These are phyloP conservation scores for Auxenochlorella pyrenoidosa DNA, from an alignment of 139 green algal species.

Conservation along the genomic window DNA sequence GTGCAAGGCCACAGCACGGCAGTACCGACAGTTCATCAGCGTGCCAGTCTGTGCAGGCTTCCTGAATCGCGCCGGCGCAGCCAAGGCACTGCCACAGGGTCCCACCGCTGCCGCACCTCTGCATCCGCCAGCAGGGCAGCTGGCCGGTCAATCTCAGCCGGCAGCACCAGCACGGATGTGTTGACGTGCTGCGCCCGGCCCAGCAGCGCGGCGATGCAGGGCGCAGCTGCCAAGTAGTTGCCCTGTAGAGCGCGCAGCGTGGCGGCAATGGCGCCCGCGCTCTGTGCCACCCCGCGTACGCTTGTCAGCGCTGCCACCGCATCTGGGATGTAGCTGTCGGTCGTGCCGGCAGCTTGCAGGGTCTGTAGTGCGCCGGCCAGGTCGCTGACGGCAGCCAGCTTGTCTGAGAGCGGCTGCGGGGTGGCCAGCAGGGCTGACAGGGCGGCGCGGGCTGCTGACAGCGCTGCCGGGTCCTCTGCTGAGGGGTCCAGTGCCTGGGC, in stretches of 20 bases:
- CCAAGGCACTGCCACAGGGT: background rate
- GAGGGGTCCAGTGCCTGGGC: background rate
- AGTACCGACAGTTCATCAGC: no score
- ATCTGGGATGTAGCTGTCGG: background rate
- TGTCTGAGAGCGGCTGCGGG: background rate
- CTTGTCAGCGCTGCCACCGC: background rate
- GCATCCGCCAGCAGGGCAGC: background rate
- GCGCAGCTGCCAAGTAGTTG: slow-evolving; percentile 17
- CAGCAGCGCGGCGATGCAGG: slow-evolving; percentile 29
- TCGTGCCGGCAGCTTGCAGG: background rate
- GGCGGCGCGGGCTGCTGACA: background rate
- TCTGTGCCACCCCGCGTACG: background rate
- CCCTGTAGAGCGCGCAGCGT: slow-evolving; percentile 12
- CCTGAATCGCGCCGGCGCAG: no score
- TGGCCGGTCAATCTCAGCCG: background rate
- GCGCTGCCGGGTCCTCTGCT: background rate
- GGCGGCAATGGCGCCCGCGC: background rate
- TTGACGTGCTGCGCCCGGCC: slow-evolving; percentile 14
- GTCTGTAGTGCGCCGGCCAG: background rate
- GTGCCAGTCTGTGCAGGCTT: no score
- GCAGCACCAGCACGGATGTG: slow-evolving; percentile 27
- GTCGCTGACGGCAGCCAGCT: background rate
- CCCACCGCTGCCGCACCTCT: background rate
- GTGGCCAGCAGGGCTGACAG: background rate
- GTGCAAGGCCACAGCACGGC: no score